Base-by-base conservation (phyloP, 2,329 filamentous ascomycete species). In the Alternaria arbusti region DNA sequence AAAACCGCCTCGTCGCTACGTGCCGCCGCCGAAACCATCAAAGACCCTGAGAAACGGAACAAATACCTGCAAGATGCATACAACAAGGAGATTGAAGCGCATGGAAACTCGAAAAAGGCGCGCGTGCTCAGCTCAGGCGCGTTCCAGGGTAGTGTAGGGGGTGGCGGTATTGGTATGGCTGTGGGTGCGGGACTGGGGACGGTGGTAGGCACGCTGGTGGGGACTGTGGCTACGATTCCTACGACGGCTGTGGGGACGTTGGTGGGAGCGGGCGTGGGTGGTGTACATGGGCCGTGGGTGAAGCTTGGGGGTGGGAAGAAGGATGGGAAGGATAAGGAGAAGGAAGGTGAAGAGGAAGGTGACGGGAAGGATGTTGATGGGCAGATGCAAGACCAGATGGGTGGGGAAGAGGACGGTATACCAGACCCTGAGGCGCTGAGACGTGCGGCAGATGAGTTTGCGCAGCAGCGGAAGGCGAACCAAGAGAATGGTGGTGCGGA, bases 241-340 rank as follows among this genome's bases (percentile, higher is more conserved):
- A 77, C 77, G 11, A 80, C 80, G 43, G 79, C 74, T 13, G 65
- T 83, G 6, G 81, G 81, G 0, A 81, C 77, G 1, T 57, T 83
- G 54, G 79, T 82, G 0, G 82, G 82, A 0, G 74, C 74, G 4
- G 82, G 81, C 0, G 79, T 80, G 10, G 82, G 82, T 4, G 78
- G 78, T 10, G 73, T 81, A 13, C 79, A 81, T 70, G 82, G 82
- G 32, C 82, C 82, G 12, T 83, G 77, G 70, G 78, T 83, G 22
- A 82, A 81, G 69, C 60, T 83, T 54, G 68, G 70, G 5, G 66
- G 69, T 49, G 49, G 69, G 28, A 72, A 68, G 32, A 65, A 61
- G n/a, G 54, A 69, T 36, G 59, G 45, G 10, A 52, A 58, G 43
- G 61, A 55, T 6, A 36, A 61, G 17, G 64, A 60, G 20, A 57